Evolutionary conservation across 2,329 filamentous ascomycete species (phyloP).

Genomic region (Penicillium sp.): DNA sequence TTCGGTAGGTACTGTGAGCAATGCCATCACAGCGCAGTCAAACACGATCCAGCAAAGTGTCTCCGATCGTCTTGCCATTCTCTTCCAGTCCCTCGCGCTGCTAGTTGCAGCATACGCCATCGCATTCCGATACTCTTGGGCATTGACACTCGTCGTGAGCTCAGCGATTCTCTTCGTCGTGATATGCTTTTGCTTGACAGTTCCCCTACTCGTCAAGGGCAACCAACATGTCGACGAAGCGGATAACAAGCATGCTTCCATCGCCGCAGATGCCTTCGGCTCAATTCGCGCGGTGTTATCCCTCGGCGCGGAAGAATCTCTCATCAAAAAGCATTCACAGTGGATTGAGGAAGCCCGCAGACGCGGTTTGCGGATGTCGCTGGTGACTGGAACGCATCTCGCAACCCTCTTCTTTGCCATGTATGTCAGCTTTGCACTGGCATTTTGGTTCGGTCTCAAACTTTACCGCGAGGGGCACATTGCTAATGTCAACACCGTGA

Average conservation of each 20-base stretch:
- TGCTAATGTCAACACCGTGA: slow-evolving; percentile 36
- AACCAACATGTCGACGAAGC: slow-evolving; percentile 41
- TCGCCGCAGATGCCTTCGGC: slow-evolving; percentile 46
- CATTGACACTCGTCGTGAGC: slow-evolving; percentile 55
- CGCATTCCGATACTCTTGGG: slow-evolving; percentile 55
- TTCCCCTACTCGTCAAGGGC: slow-evolving; percentile 36
- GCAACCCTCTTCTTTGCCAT: slow-evolving; percentile 39
- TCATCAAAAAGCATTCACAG: slow-evolving; percentile 38
- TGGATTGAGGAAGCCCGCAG: slow-evolving; percentile 42
- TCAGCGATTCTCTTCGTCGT: slow-evolving; percentile 49
- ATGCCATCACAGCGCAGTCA: slow-evolving; percentile 55
- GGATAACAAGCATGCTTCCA: slow-evolving; percentile 38
- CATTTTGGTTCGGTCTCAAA: slow-evolving; percentile 43
- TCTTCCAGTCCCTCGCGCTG: slow-evolving; percentile 46
- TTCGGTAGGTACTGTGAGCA: slow-evolving; percentile 53
- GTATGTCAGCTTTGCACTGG: slow-evolving; percentile 38
- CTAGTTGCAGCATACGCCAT: slow-evolving; percentile 52
- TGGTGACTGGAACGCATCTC: slow-evolving; percentile 34
- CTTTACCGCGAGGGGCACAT: slow-evolving; percentile 38
- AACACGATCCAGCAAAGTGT: slow-evolving; percentile 58
- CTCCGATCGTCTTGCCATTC: slow-evolving; percentile 53
- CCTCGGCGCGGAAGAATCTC: slow-evolving; percentile 43
- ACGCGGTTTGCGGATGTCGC: slow-evolving; percentile 31
- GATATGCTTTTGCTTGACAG: slow-evolving; percentile 31
- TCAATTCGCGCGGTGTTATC: slow-evolving; percentile 50